Conservation (phyloP, 1,284 basidiomycete species). For the Schizophyllum commune region DNA sequence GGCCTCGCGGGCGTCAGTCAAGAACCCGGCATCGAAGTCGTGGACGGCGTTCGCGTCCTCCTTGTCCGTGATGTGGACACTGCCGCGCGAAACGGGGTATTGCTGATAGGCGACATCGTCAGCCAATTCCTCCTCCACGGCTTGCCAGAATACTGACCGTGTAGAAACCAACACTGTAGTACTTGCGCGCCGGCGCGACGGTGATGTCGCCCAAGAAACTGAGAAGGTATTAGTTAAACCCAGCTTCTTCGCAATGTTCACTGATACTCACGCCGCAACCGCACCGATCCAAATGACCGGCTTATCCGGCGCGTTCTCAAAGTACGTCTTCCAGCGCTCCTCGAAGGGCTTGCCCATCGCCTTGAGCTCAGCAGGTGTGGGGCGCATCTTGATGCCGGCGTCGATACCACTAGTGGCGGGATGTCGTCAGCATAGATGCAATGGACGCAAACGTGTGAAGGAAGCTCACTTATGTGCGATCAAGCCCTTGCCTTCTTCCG, state of each 20-base stretch:
- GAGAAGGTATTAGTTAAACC: slow-evolving; percentile 4
- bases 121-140: not conserved
- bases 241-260: slow-evolving; percentile 17
- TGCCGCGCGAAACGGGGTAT: slow-evolving; percentile 20
- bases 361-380: slow-evolving; percentile 32
- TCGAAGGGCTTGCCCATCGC: slow-evolving; percentile 37
- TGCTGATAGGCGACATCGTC: slow-evolving; percentile 3
- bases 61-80: slow-evolving; percentile 18
- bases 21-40: slow-evolving; percentile 22
- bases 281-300: slow-evolving; percentile 31
- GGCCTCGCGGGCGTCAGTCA: slow-evolving; percentile 30
- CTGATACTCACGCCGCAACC: not conserved
- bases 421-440: too few relatives aligned
- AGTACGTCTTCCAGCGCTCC: slow-evolving; percentile 34
- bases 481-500: slow-evolving; percentile 34
- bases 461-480: slow-evolving; percentile 43
- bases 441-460: too few relatives aligned
- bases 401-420: slow-evolving; percentile 35
- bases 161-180: slow-evolving; percentile 24
- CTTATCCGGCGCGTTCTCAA: slow-evolving; percentile 39
- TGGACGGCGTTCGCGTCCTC: slow-evolving; percentile 17
- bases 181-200: slow-evolving; percentile 20
- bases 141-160: slow-evolving; percentile 12
- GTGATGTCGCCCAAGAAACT: slow-evolving; percentile 22
- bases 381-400: slow-evolving; percentile 42